Base-by-base conservation (phyloP, 2,329 filamentous ascomycete genomes). In the Pseudogymnoascus destructans region DNA sequence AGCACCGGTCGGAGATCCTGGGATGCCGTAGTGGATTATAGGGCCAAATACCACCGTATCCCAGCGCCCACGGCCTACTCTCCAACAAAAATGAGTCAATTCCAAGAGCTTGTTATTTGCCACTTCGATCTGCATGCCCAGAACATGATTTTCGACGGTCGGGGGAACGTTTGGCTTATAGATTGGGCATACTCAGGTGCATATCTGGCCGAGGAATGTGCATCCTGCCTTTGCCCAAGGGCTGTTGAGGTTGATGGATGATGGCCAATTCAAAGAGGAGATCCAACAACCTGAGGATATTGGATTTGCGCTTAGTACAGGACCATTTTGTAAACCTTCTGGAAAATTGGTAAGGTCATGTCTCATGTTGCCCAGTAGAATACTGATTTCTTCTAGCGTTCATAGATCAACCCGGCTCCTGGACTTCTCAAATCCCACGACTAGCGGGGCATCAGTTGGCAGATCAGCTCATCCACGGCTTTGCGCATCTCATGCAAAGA, bases 301-400 rank as follows among this genome's bases (percentile, higher is more conserved):
- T 42, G 38, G 38, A 42, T 42, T 42, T 42, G 38, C 38, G 38
- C 38, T 42, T 8, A 42, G 38, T 42, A 42, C 38, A 42, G 38
- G 38, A 42, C 10, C 38, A 42, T 42, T 46, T 46, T 46, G 40
- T 46, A 46, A 46, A 46, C 40, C 40, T 46, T 46, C 40, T n/a
- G 40, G 40, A 46, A 46, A 46, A 46, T 46, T 46, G 40, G 40
- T 46, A 46, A 46, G 40, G 40, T 46, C 40, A 46, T 5, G 40
- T 46, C 40, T 46, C 40, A 3, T 46, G 23, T 46, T 46, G 9
- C 40, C 11, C 40, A 46, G 40, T 46, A 21, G 15, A 46, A 46
- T 46, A 67, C 57, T 27, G 67, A 61, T 61, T 25, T 63, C 60
- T 61, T 59, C 11, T 33, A 33, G 32, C 32, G 11, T 33, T 33